These are phyloP conservation scores for Plectosphaerella cucumerina DNA, from an alignment of 2,329 filamentous ascomycete genomes.

Conservation along the genomic window DNA sequence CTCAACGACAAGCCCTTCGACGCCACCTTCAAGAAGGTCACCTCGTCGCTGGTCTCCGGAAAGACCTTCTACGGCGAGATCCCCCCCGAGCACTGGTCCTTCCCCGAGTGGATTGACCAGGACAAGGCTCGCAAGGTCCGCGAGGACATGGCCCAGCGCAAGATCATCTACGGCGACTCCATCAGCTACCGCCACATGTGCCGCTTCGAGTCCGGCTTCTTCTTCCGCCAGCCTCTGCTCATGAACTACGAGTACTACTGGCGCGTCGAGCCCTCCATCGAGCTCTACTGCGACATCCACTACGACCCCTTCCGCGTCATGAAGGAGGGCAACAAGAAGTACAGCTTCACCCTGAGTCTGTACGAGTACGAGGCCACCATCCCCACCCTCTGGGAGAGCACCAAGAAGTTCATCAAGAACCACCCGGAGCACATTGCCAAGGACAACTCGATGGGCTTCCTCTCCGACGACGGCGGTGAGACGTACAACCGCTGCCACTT, in stretches of 20 bases:
- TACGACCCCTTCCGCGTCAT: slow-evolving; percentile 97
- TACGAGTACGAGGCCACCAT: slow-evolving; percentile 98
- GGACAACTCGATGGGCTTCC: slow-evolving; percentile 83
- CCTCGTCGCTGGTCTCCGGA: slow-evolving; percentile 83
- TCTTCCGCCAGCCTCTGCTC: slow-evolving; percentile 94
- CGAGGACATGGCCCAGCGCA: slow-evolving; percentile 87
- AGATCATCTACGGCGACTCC: slow-evolving; percentile 98
- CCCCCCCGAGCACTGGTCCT: slow-evolving; percentile 92
- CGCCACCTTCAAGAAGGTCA: slow-evolving; percentile 89
- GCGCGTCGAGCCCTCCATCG: slow-evolving; percentile 95
- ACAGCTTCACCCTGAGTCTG: slow-evolving; percentile 91
- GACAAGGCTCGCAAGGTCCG: slow-evolving; percentile 87
- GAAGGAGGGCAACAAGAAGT: slow-evolving; percentile 95
- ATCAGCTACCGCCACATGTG: slow-evolving; percentile 99
- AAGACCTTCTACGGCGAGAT: slow-evolving; percentile 90
- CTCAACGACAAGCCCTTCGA: slow-evolving; percentile 95
- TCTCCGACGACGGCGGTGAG: slow-evolving; percentile 87
- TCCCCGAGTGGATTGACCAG: slow-evolving; percentile 92
- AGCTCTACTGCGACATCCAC: slow-evolving; percentile 92
- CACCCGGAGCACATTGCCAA: slow-evolving; percentile 83
- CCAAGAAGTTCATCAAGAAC: slow-evolving; percentile 88
- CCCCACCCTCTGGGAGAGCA: slow-evolving; percentile 90
- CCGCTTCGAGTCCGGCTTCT: slow-evolving; percentile 97
- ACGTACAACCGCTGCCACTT: slow-evolving; percentile 98
- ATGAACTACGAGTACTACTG: slow-evolving; percentile 98